Evolutionary conservation across 2,329 filamentous ascomycete species (phyloP).

Genomic region (Stagonosporopsis chrysanthemi): DNA sequence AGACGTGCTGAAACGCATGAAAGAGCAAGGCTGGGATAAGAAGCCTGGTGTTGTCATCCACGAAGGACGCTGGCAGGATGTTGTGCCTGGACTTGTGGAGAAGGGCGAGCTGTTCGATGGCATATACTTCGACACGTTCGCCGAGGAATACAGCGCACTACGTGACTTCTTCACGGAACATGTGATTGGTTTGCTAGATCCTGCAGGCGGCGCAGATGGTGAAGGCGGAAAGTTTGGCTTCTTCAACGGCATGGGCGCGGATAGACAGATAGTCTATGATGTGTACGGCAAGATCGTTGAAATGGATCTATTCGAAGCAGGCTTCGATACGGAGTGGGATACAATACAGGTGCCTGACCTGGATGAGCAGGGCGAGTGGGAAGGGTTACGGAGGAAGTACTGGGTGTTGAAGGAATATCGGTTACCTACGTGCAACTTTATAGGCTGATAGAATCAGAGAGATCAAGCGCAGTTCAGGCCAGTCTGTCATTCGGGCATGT

Average conservation of each 20-base stretch:
- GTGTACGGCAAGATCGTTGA: conserved; percentile 91
- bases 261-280: conserved; percentile 92
- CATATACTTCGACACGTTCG: conserved; percentile 97
- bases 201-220: conserved; percentile 48
- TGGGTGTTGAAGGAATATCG: conserved; percentile 85
- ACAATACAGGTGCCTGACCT: conserved; percentile 77
- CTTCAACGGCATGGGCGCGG: conserved; percentile 83
- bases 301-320: conserved; percentile 87
- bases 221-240: conserved; percentile 66
- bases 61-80: conserved; percentile 59
- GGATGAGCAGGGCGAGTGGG: conserved; percentile 78
- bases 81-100: conserved; percentile 55
- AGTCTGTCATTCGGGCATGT: too few species aligned
- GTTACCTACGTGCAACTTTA: conserved; percentile 76
- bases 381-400: conserved; percentile 85
- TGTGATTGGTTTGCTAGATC: conserved; percentile 79
- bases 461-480: neutral
- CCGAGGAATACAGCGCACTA: conserved; percentile 88
- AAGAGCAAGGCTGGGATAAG: conserved; percentile 56
- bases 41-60: conserved; percentile 59
- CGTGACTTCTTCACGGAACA: conserved; percentile 87
- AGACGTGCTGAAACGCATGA: conserved; percentile 55
- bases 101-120: conserved; percentile 55
- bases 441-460: conserved; percentile 61
- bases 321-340: conserved; percentile 88